Base-by-base conservation (phyloP, 1,284 basidiomycete genomes). In the Rugiboletus extremiorientalis region DNA sequence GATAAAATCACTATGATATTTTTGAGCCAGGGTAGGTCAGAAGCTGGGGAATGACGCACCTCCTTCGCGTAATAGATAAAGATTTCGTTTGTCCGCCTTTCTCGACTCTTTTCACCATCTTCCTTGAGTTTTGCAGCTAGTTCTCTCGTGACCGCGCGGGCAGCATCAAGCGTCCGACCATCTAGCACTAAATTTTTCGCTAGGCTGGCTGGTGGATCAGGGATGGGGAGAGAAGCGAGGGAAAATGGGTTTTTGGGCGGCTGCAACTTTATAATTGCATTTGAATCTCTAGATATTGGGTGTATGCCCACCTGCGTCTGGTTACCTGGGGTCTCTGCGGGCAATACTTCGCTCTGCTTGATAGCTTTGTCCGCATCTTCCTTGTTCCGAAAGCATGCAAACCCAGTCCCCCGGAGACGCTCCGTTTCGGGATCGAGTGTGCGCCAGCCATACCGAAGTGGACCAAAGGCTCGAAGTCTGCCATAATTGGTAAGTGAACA, bases 371-470 rank as follows among this genome's bases (percentile, higher is more conserved):
- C 90, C 6, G 96, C 96, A 61, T 96, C 91, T 59, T 88, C 90
- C 60, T 84, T 85, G 61, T 96, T 94, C 96, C 96, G 98, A 77
- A 97, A 98, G 73, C 95, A 98, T 1, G 91, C 94, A 71, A 99
- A 99, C 0, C 94, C 97, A 0, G 95, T 98, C 12, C 97, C 97
- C 47, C 94, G 83, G 33, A 95, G 94, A 48, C 94, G 88, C 22
- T 89, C 92, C 2, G 90, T 94, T 2, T 82, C 84, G 20, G 79
- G 81, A 68, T 99, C 97, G 75, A 96, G 81, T 0, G 96, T 92
- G 55, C 99, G 92, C 33, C 92, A 86, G 5, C 93, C 96, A 72
- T 99, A 99, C 27, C 95, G 89, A 23, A 99, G 78, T 5, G 94
- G 90, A 1, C 97, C 97, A 68, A 97, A 99, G 1, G 86, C 76